These are phyloP conservation scores for Aspergillus sp. DNA, from an alignment of 2,329 filamentous ascomycete species.

Conservation along the genomic window DNA sequence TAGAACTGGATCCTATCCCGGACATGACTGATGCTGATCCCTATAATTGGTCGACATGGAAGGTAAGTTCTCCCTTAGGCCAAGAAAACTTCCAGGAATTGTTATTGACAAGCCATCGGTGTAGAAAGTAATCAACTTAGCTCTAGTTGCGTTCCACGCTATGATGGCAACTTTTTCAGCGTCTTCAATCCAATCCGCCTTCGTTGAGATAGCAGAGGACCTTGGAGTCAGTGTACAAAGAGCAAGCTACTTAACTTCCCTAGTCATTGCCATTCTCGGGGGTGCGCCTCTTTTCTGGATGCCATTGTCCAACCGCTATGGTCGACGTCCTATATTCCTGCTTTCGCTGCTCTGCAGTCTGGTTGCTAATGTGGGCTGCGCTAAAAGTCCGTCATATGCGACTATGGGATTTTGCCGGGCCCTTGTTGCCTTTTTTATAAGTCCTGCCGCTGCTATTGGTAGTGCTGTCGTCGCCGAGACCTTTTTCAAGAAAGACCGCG, in stretches of 20 bases:
- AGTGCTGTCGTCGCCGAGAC: constrained; percentile 59
- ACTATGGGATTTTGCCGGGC: constrained; percentile 55
- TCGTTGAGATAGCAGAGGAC: constrained; percentile 54
- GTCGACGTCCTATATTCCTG: constrained; percentile 57
- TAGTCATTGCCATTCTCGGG: constrained; percentile 59
- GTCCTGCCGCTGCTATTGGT: constrained; percentile 54
- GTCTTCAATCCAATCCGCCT: constrained; percentile 57
- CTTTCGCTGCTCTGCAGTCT: constrained; percentile 52
- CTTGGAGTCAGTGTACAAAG: constrained; percentile 51
- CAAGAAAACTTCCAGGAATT: not conserved
- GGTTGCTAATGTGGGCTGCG: constrained; percentile 57
- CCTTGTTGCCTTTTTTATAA: constrained; percentile 56
- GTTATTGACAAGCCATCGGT: not conserved
- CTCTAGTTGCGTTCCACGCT: constrained; percentile 59
- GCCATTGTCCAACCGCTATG: constrained; percentile 56
- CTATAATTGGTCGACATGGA: constrained; percentile 31
- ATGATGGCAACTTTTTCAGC: constrained; percentile 60
- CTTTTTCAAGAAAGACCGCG: constrained; percentile 57
- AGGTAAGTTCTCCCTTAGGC: not conserved
- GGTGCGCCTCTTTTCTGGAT: constrained; percentile 57
- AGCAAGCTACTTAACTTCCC: constrained; percentile 56
- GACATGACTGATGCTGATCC: constrained; percentile 54
- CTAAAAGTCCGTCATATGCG: constrained; percentile 51
- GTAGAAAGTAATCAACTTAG: constrained; percentile 52
- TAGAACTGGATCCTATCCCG: constrained; percentile 57